Conservation (phyloP, 305 asterid genomes). For the Ilex paraguariensis region DNA sequence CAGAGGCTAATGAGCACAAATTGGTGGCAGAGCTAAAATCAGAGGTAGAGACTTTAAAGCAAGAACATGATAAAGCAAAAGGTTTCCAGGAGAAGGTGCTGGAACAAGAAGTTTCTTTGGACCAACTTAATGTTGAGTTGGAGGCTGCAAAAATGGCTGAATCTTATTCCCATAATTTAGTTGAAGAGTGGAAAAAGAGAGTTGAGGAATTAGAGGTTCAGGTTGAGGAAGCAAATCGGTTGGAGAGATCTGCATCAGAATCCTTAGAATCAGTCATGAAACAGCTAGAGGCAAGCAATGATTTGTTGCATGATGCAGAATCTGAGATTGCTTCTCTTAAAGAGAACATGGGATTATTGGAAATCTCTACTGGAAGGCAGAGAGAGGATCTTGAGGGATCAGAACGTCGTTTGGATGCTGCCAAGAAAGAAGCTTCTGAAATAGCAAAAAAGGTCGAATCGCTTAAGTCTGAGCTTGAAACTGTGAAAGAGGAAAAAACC, state of each 20-base stretch:
- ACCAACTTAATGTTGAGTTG: slow-evolving; percentile 79
- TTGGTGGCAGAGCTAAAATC: slow-evolving; percentile 52
- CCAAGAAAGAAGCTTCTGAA: slow-evolving; percentile 63
- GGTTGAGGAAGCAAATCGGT: slow-evolving; percentile 64
- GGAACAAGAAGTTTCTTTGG: slow-evolving; percentile 64
- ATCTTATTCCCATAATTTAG: slow-evolving; percentile 68
- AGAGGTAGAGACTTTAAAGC: slow-evolving; percentile 54
- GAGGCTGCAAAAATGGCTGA: slow-evolving; percentile 95
- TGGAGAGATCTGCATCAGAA: slow-evolving; percentile 86
- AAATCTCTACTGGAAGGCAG: slow-evolving; percentile 60
- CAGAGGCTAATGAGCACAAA: slow-evolving; percentile 55
- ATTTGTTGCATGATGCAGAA: slow-evolving; percentile 68
- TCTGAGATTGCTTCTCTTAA: slow-evolving; percentile 65
- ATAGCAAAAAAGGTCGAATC: slow-evolving; percentile 56
- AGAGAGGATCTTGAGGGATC: slow-evolving; percentile 70
- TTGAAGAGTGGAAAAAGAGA: slow-evolving; percentile 70
- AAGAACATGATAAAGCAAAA: slow-evolving; percentile 56
- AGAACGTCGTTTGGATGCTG: slow-evolving; percentile 46
- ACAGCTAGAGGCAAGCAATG: slow-evolving; percentile 77
- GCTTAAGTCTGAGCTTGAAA: slow-evolving; percentile 64
- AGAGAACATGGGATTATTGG: slow-evolving; percentile 77
- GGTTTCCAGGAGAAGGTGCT: slow-evolving; percentile 42
- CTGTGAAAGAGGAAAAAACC: slow-evolving; percentile 60
- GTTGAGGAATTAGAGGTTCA: slow-evolving; percentile 58
- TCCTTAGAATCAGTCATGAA: slow-evolving; percentile 77